phyloP scores from a whole-genome alignment of 2,329 filamentous ascomycete genomes.

The Clonostachys chloroleuca region DNA sequence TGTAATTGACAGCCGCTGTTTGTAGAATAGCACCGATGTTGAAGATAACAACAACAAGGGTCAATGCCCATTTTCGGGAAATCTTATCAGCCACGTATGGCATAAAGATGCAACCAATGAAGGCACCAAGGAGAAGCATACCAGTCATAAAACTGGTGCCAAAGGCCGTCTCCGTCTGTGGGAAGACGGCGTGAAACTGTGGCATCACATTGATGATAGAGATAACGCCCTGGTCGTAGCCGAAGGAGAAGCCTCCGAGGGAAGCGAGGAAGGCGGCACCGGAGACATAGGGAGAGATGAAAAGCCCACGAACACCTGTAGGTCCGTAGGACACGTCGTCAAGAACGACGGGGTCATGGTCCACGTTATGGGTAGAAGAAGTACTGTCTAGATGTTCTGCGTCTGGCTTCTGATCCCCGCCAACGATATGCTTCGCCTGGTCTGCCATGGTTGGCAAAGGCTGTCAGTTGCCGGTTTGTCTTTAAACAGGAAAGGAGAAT shows the following conservation, averaged over 20 bases:
- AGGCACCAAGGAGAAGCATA: slow-evolving; percentile 33
- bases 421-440: no score
- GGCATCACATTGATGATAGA: slow-evolving; percentile 25
- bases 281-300: slow-evolving; percentile 5
- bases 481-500: no score
- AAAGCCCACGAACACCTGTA: slow-evolving; percentile 3
- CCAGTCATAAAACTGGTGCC: slow-evolving; percentile 29
- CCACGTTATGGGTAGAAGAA: no score
- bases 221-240: slow-evolving; percentile 31
- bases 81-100: slow-evolving; percentile 31
- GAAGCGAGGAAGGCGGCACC: slow-evolving; percentile 12
- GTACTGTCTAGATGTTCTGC: no score
- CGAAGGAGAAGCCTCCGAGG: slow-evolving; percentile 33
- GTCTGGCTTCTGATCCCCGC: no score
- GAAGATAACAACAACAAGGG: slow-evolving; percentile 30
- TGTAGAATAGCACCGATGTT: slow-evolving; percentile 34
- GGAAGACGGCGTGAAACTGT: slow-evolving; percentile 18
- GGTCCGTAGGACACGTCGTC: slow-evolving; percentile 5
- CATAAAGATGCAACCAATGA: slow-evolving; percentile 24
- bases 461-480: no score
- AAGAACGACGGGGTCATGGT: not conserved
- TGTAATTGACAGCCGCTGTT: slow-evolving; percentile 17
- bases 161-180: slow-evolving; percentile 13
- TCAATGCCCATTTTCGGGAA: slow-evolving; percentile 36
- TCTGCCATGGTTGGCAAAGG: no score